phyloP scores from a whole-genome alignment of 441 rosid species.

The Erodium texanum region DNA sequence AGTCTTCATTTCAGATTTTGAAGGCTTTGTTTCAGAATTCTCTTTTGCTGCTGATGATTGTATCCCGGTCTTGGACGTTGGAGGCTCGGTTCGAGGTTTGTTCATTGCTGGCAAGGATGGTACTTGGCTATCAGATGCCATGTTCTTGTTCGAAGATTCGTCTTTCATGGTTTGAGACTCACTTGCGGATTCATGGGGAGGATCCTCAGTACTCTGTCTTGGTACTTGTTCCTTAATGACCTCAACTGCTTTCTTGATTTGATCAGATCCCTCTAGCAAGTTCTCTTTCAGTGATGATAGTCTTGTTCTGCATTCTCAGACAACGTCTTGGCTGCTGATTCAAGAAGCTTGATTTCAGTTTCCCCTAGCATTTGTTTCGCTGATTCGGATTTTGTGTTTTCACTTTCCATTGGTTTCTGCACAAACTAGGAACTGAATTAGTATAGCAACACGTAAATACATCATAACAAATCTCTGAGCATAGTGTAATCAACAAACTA shows the following conservation, averaged over 20 bases:
- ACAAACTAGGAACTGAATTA: not conserved
- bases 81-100: not conserved
- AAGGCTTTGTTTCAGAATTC: not conserved
- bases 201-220: not conserved
- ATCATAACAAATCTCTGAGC: not conserved
- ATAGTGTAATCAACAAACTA: not conserved
- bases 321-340: not conserved
- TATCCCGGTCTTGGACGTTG: not conserved
- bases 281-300: not conserved
- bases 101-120: not conserved
- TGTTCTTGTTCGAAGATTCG: not conserved
- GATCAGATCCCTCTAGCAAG: not conserved
- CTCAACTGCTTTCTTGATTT: not conserved
- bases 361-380: not conserved
- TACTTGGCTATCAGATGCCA: not conserved
- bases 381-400: not conserved
- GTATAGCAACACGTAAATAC: not conserved
- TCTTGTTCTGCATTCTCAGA: constrained; percentile 9
- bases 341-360: not conserved
- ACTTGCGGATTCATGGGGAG: not conserved
- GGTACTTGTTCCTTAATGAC: not conserved
- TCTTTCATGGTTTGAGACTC: not conserved
- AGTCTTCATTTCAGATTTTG: not conserved
- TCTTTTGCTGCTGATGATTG: not conserved
- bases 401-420: not conserved